Base-by-base conservation (phyloP, 805 yeast genomes). In the Tetrapisispora namnaoensis region DNA sequence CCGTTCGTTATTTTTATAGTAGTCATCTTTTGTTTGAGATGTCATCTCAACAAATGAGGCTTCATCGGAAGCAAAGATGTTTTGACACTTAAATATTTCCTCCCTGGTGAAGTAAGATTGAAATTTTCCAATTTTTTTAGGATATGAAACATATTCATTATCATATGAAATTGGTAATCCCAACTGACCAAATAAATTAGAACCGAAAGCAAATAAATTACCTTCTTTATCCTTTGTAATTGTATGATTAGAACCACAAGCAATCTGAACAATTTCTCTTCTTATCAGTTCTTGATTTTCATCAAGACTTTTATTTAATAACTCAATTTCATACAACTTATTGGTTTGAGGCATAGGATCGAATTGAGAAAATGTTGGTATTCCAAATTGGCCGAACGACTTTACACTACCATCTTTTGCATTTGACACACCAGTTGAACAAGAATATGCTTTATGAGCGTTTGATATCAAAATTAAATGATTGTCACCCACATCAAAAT, bases 181-280 rank as follows among this genome's bases (percentile, higher is more conserved):
- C 48, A 91, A 71, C 59, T 93, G 91, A n/a, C 98, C 98, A 63
- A 69, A 79, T 3, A 78, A 72, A 63, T 91, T 91, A 50, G 78
- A 77, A 22, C 99, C 99, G 78, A 93, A 90, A 1, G 88, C 76
- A 78, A 83, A 85, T n/a, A 88, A 69, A 46, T 73, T 71, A 9
- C 91, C 93, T n/a, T 70, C 59, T 1, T 70, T 57, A 56, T 86
- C 91, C n/a, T 77, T 62, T 7, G 81, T 91, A 34, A 89, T 62
- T 3, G 89, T 78, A 66, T 88, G 95, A 62, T 71, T 72, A 44
- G 74, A 72, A 10, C 98, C 97, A 50, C 86, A 71, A 0, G 93
- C 86, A 39, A 91, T 74, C 55, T 78, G 70, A 4, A 58, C 65
- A 46, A 87, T 79, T 1, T 57, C 53, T 48, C 91, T 70, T 17